These are phyloP conservation scores for Allium fistulosum DNA, from an alignment of 106 monocot species.

Conservation along the genomic window DNA sequence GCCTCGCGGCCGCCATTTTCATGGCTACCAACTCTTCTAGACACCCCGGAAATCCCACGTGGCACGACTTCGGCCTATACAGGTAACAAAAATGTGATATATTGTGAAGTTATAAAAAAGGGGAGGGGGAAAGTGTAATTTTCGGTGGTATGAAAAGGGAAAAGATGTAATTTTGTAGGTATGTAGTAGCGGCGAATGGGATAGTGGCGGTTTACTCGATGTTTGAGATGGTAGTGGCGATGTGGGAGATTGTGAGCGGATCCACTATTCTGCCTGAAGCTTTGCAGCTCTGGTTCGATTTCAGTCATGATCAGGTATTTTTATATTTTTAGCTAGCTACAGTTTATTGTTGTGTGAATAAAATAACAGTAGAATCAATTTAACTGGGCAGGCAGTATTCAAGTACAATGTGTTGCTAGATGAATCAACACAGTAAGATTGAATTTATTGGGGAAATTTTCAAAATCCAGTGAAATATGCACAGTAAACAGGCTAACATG, in stretches of 20 bases:
- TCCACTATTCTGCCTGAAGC: slow-evolving; percentile 66
- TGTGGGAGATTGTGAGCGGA: slow-evolving; percentile 64
- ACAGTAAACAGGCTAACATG: too few species aligned
- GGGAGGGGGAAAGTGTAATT: background rate
- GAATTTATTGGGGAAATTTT: too few species aligned
- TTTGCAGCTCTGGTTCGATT: slow-evolving; percentile 97
- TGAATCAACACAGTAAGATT: too few species aligned
- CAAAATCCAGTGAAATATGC: too few species aligned
- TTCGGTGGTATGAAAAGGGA: too few species aligned
- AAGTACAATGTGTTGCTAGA: too few species aligned
- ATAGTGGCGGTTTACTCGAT: slow-evolving; percentile 79
- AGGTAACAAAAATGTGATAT: slow-evolving; percentile 2
- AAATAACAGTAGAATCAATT: too few species aligned
- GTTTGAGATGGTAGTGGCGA: slow-evolving; percentile 42
- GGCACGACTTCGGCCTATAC: slow-evolving; percentile 44
- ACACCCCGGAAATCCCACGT: slow-evolving; percentile 22
- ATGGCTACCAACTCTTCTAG: slow-evolving; percentile 37
- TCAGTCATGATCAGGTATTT: slow-evolving; percentile 84
- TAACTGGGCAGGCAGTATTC: too few species aligned
- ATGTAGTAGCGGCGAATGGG: slow-evolving; percentile 70
- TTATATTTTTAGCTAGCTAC: background rate
- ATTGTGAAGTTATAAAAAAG: too few species aligned
- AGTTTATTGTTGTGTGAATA: too few species aligned
- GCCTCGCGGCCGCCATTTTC: slow-evolving; percentile 53
- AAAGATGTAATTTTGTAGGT: background rate